Percentiles rank a stretch among this genome's conserved stretches.
These are phyloP conservation scores for Colletotrichum sp. DNA, from an alignment of 2,329 filamentous ascomycete genomes.

Conservation along the genomic window DNA sequence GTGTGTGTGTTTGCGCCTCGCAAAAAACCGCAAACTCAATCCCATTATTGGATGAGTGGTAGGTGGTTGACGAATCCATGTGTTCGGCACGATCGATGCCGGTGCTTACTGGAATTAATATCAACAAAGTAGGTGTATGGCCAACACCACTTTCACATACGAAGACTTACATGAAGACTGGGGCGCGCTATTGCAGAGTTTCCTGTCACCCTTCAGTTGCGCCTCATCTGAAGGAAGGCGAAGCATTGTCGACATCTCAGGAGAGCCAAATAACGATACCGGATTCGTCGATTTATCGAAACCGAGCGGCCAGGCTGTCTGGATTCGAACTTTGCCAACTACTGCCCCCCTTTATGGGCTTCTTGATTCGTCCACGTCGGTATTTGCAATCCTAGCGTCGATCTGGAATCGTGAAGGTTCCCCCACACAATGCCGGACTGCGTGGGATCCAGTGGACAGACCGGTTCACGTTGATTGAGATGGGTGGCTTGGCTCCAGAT, in stretches of 20 bases:
- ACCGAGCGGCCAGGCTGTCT: constrained; percentile 5
- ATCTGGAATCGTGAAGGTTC: background rate
- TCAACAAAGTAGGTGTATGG: background rate
- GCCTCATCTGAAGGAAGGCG: background rate
- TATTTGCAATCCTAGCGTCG: background rate
- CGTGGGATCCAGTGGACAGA: background rate
- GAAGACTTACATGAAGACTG: background rate
- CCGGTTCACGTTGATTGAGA: background rate
- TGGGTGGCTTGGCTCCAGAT: constrained; percentile 10
- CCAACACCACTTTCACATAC: background rate
- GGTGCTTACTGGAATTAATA: background rate
- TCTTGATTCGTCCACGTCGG: background rate
- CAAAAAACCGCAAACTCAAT: background rate
- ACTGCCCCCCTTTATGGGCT: background rate
- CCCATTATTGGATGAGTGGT: background rate
- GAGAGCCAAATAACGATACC: background rate
- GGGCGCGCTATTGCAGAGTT: background rate
- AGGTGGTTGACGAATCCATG: background rate
- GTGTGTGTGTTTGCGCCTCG: background rate
- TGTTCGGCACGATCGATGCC: background rate
- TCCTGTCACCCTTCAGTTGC: background rate
- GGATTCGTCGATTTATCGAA: background rate
- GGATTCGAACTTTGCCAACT: background rate
- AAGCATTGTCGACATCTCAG: background rate
- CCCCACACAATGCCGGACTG: background rate